Evolutionary conservation across 139 green algal species (phyloP).

Genomic region (Zygnema cylindricum): DNA sequence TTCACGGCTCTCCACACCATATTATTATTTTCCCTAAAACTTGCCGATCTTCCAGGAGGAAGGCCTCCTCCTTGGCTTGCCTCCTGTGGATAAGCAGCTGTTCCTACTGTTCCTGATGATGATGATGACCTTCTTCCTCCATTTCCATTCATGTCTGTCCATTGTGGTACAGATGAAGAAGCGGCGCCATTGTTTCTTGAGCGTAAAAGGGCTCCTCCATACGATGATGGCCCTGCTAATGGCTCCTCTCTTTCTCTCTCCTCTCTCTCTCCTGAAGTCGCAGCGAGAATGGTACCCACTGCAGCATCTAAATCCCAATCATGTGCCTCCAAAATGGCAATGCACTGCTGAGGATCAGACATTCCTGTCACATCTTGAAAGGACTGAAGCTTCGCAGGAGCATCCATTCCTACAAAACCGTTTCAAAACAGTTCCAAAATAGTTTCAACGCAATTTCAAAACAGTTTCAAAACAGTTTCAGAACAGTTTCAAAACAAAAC

Average conservation of each 20-base stretch:
- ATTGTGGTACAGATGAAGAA: neutral
- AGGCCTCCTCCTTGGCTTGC: neutral
- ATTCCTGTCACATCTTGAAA: constrained; percentile 31
- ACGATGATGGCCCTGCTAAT: neutral
- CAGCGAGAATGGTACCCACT: constrained; percentile 34
- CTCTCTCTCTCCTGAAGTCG: too few species aligned
- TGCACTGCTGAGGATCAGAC: constrained; percentile 32
- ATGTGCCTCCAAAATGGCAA: constrained; percentile 43
- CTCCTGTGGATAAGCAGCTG: neutral
- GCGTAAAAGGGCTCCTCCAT: constrained; percentile 2
- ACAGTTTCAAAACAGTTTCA: too few species aligned
- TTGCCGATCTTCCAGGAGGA: neutral
- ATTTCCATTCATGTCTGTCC: too few species aligned
- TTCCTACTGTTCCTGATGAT: too few species aligned
- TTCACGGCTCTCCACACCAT: constrained; percentile 16
- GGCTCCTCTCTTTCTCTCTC: constrained; percentile 6
- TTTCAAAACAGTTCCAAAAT: too few species aligned
- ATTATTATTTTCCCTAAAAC: neutral
- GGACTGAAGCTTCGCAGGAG: constrained; percentile 4
- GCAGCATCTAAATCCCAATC: constrained; percentile 45
- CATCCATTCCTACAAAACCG: too few species aligned
- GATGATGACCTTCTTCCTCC: too few species aligned
- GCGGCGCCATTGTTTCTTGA: neutral
- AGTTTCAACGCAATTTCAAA: too few species aligned
- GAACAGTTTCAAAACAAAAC: too few species aligned